Evolutionary conservation across 805 yeast species (phyloP).

Genomic region (Candida maris): DNA sequence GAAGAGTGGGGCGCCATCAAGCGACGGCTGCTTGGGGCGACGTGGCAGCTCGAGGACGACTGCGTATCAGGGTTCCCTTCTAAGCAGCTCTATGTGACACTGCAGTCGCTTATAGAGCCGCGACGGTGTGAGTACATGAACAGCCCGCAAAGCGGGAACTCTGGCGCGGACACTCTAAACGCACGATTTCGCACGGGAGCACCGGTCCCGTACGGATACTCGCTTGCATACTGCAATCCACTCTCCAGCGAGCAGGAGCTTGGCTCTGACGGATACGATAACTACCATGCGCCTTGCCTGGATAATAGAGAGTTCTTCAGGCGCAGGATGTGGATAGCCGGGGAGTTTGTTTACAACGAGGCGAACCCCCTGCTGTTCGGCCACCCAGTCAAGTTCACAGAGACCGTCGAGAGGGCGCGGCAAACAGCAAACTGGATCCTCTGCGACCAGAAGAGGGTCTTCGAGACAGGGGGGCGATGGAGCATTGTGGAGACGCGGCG

Average conservation of each 20-base stretch:
- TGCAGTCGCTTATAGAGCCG: slow-evolving; percentile 23
- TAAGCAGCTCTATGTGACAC: slow-evolving; percentile 25
- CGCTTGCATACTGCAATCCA: slow-evolving; percentile 67
- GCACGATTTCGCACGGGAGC: slow-evolving; percentile 17
- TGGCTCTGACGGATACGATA: slow-evolving; percentile 76
- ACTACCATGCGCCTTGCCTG: slow-evolving; percentile 62
- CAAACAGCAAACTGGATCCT: slow-evolving; percentile 32
- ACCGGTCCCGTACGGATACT: slow-evolving; percentile 50
- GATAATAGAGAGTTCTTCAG: slow-evolving; percentile 33
- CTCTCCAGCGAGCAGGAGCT: slow-evolving; percentile 41
- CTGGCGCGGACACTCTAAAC: slow-evolving; percentile 5
- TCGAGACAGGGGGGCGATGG: slow-evolving; percentile 29
- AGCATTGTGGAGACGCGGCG: slow-evolving; percentile 51
- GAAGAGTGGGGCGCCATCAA: slow-evolving; percentile 13
- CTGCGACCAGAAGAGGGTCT: slow-evolving; percentile 54
- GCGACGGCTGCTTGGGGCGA: slow-evolving; percentile 9
- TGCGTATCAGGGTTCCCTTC: slow-evolving; percentile 25
- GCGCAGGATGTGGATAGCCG: slow-evolving; percentile 80
- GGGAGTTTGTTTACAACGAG: slow-evolving; percentile 45
- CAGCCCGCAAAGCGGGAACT: neutral
- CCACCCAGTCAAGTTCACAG: slow-evolving; percentile 45
- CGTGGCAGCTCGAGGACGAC: slow-evolving; percentile 28
- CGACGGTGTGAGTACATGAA: slow-evolving; percentile 14
- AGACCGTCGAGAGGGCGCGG: slow-evolving; percentile 44
- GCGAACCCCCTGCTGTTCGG: slow-evolving; percentile 34